Evolutionary conservation across 169 alveolate species (phyloP), one percentile per base, ranked within the genome.

Genomic region (Plasmodium ovale): DNA sequence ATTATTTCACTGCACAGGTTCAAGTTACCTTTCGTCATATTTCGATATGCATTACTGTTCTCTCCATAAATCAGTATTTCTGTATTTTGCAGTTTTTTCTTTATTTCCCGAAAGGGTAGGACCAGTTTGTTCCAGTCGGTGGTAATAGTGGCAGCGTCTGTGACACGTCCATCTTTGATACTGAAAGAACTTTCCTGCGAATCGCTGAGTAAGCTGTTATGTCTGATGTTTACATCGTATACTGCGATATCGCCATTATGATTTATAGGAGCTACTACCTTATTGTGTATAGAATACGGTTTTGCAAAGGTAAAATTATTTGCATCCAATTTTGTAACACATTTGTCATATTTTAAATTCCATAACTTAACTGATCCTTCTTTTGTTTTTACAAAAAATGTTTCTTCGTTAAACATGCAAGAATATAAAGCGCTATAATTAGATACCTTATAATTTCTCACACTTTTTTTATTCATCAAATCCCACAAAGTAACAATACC

Each of bases 201-300:
- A n/a, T n/a, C n/a, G n/a, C n/a, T n/a, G n/a, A n/a, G n/a, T n/a
- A 9, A 5, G 29, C 1, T 29, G 19, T 31, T 19, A 12, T 56
- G 29, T 31, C 35, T 33, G n/a, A 7, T n/a, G 29, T 62, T 51
- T 62, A 54, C 19, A 42, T 72, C 87, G 21, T 25, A 72, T 37
- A 72, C 54, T 35, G 71, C 87, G 6, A 72, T 72, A 25, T 72
- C 87, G 56, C 87, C 71, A 72, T 54, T n/a, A 42, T 72, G 71
- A 53, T 72, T 72, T 72, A 72, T 59, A 29, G 87, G 87, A 5
- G 87, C 54, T 14, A 72, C 59, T 31, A 72, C n/a, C 3, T 19
- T 12, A 35, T 62, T 62, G 44, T 72, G 23, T 54, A 72, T 47
- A 14, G n/a, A 56, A 59, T 72, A 72, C 56, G 87, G 87, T 59